Percentiles rank a stretch among this genome's conserved stretches.
Conservation (phyloP, 345 rosid species). For the Populus deltoides region DNA sequence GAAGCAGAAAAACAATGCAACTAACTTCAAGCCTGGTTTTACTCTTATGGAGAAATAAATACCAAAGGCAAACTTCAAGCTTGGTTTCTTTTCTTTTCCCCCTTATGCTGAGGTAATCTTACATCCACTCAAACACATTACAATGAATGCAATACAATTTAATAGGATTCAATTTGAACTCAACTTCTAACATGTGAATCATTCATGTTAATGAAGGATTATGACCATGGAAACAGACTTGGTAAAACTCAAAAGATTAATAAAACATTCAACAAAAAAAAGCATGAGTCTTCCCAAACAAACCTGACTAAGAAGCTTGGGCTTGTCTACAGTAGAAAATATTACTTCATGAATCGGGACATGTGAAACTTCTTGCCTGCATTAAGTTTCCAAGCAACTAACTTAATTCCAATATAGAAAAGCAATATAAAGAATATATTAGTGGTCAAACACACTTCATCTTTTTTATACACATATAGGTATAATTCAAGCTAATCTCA, state of each 20-base stretch:
- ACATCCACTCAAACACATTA: neutral
- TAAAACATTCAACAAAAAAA: neutral
- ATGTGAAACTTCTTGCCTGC: constrained; percentile 45
- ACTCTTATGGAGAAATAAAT: neutral
- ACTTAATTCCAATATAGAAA: constrained; percentile 6
- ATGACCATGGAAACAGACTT: neutral
- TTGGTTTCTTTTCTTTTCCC: neutral
- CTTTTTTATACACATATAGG: neutral
- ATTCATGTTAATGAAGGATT: neutral
- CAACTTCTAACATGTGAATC: neutral
- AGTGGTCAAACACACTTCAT: neutral
- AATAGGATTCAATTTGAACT: neutral
- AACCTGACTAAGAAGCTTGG: constrained; percentile 81
- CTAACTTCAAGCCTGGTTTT: neutral
- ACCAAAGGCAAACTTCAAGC: neutral
- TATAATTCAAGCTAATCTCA: neutral
- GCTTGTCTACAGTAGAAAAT: constrained; percentile 67
- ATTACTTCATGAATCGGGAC: constrained; percentile 62
- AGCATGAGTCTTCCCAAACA: constrained; percentile 1
- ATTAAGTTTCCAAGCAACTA: constrained; percentile 19
- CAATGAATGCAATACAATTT: neutral
- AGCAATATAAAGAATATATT: constrained; percentile 3
- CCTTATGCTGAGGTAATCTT: neutral
- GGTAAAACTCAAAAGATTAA: neutral
- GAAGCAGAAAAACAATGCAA: neutral